Evolutionary conservation across 371 early-diverging fungal species (phyloP).

Genomic region (Capillidium heterosporum): DNA sequence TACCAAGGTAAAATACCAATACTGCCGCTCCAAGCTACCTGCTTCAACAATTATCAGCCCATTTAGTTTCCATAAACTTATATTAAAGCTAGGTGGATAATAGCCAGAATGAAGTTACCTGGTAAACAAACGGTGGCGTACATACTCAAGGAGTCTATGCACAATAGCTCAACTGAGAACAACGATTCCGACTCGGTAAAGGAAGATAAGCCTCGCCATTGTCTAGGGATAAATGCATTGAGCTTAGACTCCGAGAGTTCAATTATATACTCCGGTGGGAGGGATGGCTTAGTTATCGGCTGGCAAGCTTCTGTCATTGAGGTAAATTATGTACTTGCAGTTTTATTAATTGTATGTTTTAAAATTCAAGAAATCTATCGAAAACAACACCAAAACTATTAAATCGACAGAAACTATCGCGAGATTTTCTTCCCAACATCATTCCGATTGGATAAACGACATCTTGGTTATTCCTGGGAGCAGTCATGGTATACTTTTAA

Average conservation of each 20-base stretch:
- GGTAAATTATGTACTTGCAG: slow-evolving; percentile 10
- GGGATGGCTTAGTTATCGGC: slow-evolving; percentile 72
- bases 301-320: too few species aligned
- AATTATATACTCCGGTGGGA: slow-evolving; percentile 73
- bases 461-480: slow-evolving; percentile 50
- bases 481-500: neutral
- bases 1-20: too few species aligned
- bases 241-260: slow-evolving; percentile 41
- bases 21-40: too few species aligned
- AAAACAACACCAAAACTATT: neutral
- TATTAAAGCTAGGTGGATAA: too few species aligned
- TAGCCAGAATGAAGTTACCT: too few species aligned
- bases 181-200: too few species aligned
- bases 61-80: too few species aligned
- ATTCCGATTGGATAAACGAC: slow-evolving; percentile 94
- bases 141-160: too few species aligned
- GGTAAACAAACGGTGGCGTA: too few species aligned
- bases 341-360: neutral
- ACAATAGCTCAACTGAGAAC: too few species aligned
- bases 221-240: slow-evolving; percentile 56
- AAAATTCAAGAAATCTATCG: neutral
- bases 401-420: slow-evolving; percentile 20
- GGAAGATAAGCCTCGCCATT: slow-evolving; percentile 19
- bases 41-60: too few species aligned
- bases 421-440: slow-evolving; percentile 55